Base-by-base conservation (phyloP, 2,329 filamentous ascomycete genomes). In the Cladosporium sp. region DNA sequence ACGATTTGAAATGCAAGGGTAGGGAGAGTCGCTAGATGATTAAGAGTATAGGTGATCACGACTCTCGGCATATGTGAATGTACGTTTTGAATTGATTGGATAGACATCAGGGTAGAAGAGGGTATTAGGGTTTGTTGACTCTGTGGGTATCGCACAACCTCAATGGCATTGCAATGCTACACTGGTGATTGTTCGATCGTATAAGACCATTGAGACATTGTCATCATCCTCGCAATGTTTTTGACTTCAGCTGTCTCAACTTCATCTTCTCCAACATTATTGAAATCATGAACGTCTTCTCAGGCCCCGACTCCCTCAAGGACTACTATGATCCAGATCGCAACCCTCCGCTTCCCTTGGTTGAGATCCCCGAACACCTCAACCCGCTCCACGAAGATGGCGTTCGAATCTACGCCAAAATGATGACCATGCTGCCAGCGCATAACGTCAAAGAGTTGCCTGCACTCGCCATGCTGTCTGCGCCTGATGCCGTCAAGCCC, bases 391-490 rank as follows among this genome's bases (percentile, higher is more conserved):
- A 74, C 17, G 55, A 73, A 20, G 74, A 84, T 75, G 78, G 79
- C 3, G 77, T 85, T 4, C 74, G 79, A 9, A 82, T 85, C 47
- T 84, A 82, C 55, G 81, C 82, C 32, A 84, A 85, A 67, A 80
- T 85, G 79, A 78, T 85, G 75, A 80, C 79, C 2, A 78, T 79
- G 70, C 79, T 81, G 58, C 81, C 82, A 1, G 79, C 80, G 3
- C 80, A 85, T 54, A 85, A 85, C 42, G 82, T 85, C 56, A 85
- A 85, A 61, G 74, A 77, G 2, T 74, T 85, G 65, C 82, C 82
- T 58, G 78, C 77, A 77, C 63, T 58, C 47, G 24, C 42, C n/a
- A 15, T 27, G 7, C 17, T 47, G 2, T 20, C 42, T n/a, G 15
- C 18, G 17, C 7, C 24, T 17, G 36, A 19, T 20, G 22, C 53